Evolutionary conservation across 2,329 filamentous ascomycete genomes (phyloP), one percentile per base, ranked within the genome.

Genomic region (Aspergillus ochraceoroseus): DNA sequence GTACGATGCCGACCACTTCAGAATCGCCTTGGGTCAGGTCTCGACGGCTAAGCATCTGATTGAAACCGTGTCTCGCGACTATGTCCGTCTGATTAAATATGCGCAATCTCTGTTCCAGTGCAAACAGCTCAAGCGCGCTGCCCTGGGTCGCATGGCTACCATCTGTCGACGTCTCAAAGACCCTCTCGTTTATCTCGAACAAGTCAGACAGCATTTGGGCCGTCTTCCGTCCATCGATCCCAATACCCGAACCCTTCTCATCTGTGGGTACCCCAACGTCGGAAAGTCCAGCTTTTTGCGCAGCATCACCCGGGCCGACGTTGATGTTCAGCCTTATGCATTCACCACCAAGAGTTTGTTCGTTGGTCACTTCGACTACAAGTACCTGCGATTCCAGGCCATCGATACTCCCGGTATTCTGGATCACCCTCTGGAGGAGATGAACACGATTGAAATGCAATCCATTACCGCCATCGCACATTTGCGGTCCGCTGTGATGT

Each of bases 381-480:
- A 95, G 70, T 92, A 90, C 70, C 74, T 88, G 53, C 77, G 86
- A 48, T 88, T 88, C 70, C 85, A 89, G 71, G 89, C 88, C 18
- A 95, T 98, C 55, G 92, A 98, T 69, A 98, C 92, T 7, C 90
- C 90, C n/a, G 92, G 92, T 74, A 95, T 98, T 54, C 73, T 98
- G 46, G 92, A 98, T 57, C 92, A 98, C 65, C 89, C 90, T 23
- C 79, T 98, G 6, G 92, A 96, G 70, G 92, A 96, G 72, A 98
- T 96, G 92, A 95, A 95, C 71, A 96, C 92, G 3, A 98, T 98
- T 62, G 92, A 98, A 70, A 96, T 96, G 87, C 92, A 96, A 74
- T 85, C 85, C 47, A 95, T 98, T 54, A 96, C 90, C 12, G 92
- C 94, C 7, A 95, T 98, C 70, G 92, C 92, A 36, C 94, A 98